These are phyloP conservation scores for Mortierella sp. DNA, from an alignment of 371 early-diverging fungal genomes.

Conservation along the genomic window DNA sequence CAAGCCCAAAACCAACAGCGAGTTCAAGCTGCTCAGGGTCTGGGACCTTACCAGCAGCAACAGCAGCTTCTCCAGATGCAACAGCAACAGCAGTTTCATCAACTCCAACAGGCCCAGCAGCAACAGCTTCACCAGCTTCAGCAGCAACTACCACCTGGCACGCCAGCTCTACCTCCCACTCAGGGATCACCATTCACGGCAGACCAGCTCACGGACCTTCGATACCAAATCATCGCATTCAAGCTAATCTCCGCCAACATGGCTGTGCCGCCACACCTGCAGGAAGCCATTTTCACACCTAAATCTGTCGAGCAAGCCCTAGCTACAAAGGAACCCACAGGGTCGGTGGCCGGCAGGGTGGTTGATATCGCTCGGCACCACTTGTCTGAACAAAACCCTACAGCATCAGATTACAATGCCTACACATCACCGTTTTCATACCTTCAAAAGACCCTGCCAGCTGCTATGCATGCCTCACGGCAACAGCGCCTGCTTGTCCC, in stretches of 20 bases:
- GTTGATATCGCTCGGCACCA: conserved; percentile 52
- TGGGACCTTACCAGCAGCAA: conserved; percentile 51
- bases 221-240: conserved; percentile 85
- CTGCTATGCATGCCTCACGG: conserved; percentile 67
- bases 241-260: conserved; percentile 83
- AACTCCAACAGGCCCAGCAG: conserved; percentile 48
- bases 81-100: conserved; percentile 51
- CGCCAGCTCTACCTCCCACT: conserved; percentile 40
- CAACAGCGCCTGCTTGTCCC: conserved; percentile 80
- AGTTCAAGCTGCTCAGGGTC: conserved; percentile 55
- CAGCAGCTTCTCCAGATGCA: conserved; percentile 52
- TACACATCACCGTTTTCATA: conserved; percentile 63
- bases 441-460: conserved; percentile 60
- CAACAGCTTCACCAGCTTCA: conserved; percentile 45
- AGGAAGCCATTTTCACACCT: conserved; percentile 74
- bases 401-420: conserved; percentile 49
- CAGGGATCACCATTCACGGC: conserved; percentile 61
- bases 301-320: conserved; percentile 54
- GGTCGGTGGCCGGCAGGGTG: conserved; percentile 47
- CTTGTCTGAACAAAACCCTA: conserved; percentile 42
- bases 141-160: conserved; percentile 42
- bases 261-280: conserved; percentile 78
- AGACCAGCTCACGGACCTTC: conserved; percentile 75
- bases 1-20: conserved; percentile 48
- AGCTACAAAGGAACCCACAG: conserved; percentile 46